Conservation (phyloP, 2,329 filamentous ascomycete species). For the Leptographium wingfieldii region DNA sequence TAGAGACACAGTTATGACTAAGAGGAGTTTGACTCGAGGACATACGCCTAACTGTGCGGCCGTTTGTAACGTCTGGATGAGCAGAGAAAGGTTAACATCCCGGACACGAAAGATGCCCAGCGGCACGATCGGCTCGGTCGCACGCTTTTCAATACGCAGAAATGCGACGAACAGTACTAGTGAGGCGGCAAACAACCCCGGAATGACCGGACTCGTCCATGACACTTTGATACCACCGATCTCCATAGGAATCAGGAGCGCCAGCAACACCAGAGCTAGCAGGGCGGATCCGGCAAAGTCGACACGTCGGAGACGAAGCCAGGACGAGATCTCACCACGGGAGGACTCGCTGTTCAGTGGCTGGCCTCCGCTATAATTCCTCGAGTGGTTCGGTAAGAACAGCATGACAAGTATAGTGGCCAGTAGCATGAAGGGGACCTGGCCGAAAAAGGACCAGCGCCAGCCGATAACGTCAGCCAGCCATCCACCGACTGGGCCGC, state of each 20-base stretch:
- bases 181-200: constrained; percentile 19
- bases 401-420: constrained; percentile 28
- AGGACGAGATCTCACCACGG: not conserved
- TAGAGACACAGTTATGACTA: not conserved
- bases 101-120: constrained; percentile 37
- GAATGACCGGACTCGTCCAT: constrained; percentile 24
- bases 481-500: constrained; percentile 45
- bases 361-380: not conserved
- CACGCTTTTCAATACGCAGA: constrained; percentile 22
- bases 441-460: constrained; percentile 51
- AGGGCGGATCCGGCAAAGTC: constrained; percentile 45
- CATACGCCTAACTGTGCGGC: constrained; percentile 44
- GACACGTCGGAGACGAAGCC: constrained; percentile 33
- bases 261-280: constrained; percentile 23
- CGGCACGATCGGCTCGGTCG: constrained; percentile 45
- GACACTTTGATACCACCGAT: constrained; percentile 25
- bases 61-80: constrained; percentile 39
- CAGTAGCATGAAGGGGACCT: constrained; percentile 40
- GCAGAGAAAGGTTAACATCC: constrained; percentile 39
- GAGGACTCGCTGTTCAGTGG: not conserved
- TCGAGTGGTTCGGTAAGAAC: constrained; percentile 19
- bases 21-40: not conserved
- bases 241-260: constrained; percentile 26
- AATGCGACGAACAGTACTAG: constrained; percentile 20
- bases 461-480: constrained; percentile 51